Conservation (phyloP, 768 basidiomycete species). For the Leccinum variicolor region DNA sequence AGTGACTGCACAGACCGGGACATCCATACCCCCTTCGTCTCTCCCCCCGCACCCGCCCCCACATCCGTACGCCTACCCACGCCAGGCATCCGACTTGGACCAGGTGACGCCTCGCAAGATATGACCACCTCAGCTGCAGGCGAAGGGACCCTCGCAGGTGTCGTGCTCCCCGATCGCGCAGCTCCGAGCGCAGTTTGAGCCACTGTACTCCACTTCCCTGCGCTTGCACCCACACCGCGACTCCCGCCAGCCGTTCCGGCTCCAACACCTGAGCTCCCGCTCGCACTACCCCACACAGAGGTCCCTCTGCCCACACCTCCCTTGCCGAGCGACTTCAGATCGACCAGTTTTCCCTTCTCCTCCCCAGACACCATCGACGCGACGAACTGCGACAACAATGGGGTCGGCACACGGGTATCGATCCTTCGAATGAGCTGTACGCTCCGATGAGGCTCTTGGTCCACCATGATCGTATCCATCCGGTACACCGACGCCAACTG, state of each 20-base stretch:
- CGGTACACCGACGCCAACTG: conserved; percentile 78
- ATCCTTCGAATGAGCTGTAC: conserved; percentile 79
- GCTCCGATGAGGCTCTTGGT: conserved; percentile 86
- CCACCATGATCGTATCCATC: conserved; percentile 82
- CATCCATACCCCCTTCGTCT: conserved; percentile 15
- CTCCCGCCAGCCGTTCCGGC: not conserved
- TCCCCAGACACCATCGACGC: conserved; percentile 31
- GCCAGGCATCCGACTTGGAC: conserved; percentile 1
- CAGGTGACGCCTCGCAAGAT: conserved; percentile 10
- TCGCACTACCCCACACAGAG: not conserved
- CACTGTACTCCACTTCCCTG: conserved; percentile 19
- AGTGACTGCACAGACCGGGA: conserved; percentile 18
- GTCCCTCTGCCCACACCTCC: not conserved
- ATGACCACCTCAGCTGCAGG: conserved; percentile 3
- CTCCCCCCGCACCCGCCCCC: not conserved
- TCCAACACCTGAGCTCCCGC: not conserved
- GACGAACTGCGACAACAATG: conserved; percentile 55
- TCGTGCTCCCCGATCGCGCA: conserved; percentile 5
- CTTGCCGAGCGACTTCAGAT: conserved; percentile 39
- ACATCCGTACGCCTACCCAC: not conserved
- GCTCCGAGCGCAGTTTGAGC: conserved; percentile 12
- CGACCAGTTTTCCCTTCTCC: conserved; percentile 58
- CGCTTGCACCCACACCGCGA: not conserved
- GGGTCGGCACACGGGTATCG: conserved; percentile 76
- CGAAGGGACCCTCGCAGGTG: conserved; percentile 18